phyloP scores from a whole-genome alignment of 345 rosid species.

The Atalantia buxifolia region DNA sequence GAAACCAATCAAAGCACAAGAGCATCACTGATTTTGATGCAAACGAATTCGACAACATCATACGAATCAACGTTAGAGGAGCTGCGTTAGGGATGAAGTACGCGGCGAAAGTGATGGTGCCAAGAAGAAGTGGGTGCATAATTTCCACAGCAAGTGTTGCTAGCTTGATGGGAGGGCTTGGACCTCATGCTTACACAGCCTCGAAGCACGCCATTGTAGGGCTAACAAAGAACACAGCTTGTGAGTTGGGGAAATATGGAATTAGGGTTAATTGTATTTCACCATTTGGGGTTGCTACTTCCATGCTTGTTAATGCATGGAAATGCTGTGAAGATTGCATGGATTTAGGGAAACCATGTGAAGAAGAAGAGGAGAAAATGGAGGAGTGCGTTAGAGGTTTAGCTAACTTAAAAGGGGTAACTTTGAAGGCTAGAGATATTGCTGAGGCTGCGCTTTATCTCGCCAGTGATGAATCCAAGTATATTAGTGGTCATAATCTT shows the following conservation, averaged over 20 bases:
- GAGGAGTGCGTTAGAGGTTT: constrained; percentile 64
- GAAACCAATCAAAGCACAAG: constrained; percentile 57
- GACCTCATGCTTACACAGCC: constrained; percentile 72
- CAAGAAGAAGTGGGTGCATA: constrained; percentile 55
- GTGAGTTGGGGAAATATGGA: constrained; percentile 71
- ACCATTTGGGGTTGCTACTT: constrained; percentile 82
- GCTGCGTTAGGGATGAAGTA: constrained; percentile 70
- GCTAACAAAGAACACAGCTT: constrained; percentile 69
- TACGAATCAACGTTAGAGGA: constrained; percentile 71
- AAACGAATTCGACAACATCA: constrained; percentile 60
- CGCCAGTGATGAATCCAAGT: constrained; percentile 80
- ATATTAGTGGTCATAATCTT: constrained; percentile 80
- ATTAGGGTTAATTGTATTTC: constrained; percentile 81
- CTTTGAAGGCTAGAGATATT: constrained; percentile 55
- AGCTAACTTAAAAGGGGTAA: constrained; percentile 55
- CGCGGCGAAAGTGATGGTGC: constrained; percentile 69
- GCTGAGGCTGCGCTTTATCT: constrained; percentile 82
- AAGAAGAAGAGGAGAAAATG: constrained; percentile 53
- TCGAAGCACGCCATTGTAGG: constrained; percentile 86
- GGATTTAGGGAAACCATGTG: constrained; percentile 25
- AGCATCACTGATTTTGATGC: constrained; percentile 63
- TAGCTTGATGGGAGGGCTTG: constrained; percentile 77
- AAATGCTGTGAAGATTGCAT: constrained; percentile 28
- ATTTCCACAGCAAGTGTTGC: constrained; percentile 78
- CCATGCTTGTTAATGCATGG: constrained; percentile 71